A percentile compares a stretch with the other conserved stretches of the same genome.
phyloP scores from a whole-genome alignment of 768 basidiomycete species.

The Boletellus ananas region DNA sequence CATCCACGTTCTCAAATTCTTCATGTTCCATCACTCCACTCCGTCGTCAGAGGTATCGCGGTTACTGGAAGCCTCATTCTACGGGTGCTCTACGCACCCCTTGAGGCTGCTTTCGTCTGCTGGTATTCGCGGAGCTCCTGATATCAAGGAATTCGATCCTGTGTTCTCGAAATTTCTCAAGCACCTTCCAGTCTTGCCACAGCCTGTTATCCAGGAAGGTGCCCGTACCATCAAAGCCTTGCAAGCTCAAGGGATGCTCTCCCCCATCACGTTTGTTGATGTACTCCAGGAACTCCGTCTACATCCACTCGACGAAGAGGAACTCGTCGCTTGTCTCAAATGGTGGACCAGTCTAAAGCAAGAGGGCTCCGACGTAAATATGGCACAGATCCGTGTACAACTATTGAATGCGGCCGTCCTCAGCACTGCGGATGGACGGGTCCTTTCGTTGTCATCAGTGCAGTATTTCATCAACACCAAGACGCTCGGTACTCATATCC shows the following conservation, averaged over 20 bases:
- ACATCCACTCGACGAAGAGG: constrained; percentile 64
- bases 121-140: constrained; percentile 61
- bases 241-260: constrained; percentile 60
- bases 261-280: constrained; percentile 75
- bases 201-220: too few relatives aligned
- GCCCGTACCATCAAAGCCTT: constrained; percentile 58
- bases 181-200: constrained; percentile 47
- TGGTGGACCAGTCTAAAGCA: constrained; percentile 70
- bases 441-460: constrained; percentile 68
- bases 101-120: constrained; percentile 75
- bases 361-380: constrained; percentile 33
- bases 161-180: constrained; percentile 70
- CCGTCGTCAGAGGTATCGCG: constrained; percentile 73
- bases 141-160: constrained; percentile 68
- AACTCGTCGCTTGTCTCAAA: constrained; percentile 77
- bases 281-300: constrained; percentile 72
- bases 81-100: constrained; percentile 49
- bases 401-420: constrained; percentile 74
- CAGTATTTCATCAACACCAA: constrained; percentile 68
- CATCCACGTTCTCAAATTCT: constrained; percentile 9
- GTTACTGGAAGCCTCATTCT: constrained; percentile 75
- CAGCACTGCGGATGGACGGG: constrained; percentile 42
- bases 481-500: constrained; percentile 54
- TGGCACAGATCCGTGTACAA: constrained; percentile 48
- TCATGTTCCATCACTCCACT: constrained; percentile 36